A percentile compares a stretch with the other conserved stretches of the same genome.
Conservation (phyloP, 116 monocot genomes). For the Posidonia oceanica region DNA sequence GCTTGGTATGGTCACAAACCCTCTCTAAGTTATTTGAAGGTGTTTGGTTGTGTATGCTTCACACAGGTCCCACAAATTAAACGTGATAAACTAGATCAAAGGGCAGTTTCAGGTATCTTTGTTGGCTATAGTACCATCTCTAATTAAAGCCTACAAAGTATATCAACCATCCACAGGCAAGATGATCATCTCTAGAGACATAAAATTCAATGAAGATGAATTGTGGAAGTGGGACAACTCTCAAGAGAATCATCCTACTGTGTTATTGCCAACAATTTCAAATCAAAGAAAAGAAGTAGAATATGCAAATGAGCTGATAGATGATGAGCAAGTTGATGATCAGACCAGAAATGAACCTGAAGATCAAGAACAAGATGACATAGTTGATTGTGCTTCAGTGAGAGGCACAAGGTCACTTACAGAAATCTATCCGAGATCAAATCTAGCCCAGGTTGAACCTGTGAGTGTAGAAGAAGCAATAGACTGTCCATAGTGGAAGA, state of each 20-base stretch:
- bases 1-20: constrained; percentile 4
- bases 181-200: not conserved
- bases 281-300: no score
- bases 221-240: no score
- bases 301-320: no score
- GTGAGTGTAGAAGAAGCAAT: not conserved
- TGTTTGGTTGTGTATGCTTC: constrained; percentile 7
- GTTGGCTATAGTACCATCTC: not conserved
- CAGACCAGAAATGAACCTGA: no score
- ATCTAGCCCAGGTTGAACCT: not conserved
- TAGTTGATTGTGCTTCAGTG: no score
- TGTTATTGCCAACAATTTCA: no score
- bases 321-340: no score
- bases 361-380: no score
- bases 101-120: constrained; percentile 1
- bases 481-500: not conserved
- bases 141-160: not conserved
- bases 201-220: no score
- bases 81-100: not conserved
- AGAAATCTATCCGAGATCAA: no score
- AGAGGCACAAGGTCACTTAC: no score
- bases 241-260: no score
- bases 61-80: not conserved
- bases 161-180: constrained; percentile 6
- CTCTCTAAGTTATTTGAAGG: not conserved